These are phyloP conservation scores for Cutaneotrichosporon cyanovorans DNA, from an alignment of 1,284 basidiomycete genomes.

Conservation along the genomic window DNA sequence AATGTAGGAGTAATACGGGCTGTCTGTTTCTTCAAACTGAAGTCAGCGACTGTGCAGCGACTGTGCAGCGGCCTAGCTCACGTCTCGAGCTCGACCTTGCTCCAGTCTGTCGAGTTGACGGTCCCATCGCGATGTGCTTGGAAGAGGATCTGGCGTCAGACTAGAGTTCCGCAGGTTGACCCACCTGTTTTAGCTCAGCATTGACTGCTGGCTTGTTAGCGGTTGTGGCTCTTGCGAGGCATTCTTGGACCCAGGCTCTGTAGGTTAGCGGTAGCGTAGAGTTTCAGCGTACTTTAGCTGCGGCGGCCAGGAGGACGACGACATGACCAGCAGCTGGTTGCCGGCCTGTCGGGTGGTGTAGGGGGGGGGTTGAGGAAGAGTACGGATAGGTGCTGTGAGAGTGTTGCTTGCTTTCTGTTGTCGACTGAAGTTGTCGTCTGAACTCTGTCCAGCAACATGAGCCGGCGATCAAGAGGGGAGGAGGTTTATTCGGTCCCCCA, in stretches of 20 bases:
- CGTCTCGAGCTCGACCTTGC: slow-evolving; percentile 39
- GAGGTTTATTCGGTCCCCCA: too few species aligned
- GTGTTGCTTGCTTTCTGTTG: too few species aligned
- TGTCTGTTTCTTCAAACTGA: slow-evolving; percentile 31
- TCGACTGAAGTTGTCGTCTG: too few species aligned
- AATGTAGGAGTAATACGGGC: slow-evolving; percentile 12
- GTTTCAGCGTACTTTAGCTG: slow-evolving; percentile 34
- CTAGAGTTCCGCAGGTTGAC: background rate
- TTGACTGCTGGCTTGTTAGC: slow-evolving; percentile 44
- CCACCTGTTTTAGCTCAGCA: slow-evolving; percentile 42
- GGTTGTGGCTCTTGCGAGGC: slow-evolving; percentile 37
- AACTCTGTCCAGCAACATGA: too few species aligned
- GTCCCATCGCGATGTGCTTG: slow-evolving; percentile 41
- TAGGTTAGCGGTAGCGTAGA: slow-evolving; percentile 3
- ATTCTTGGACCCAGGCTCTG: slow-evolving; percentile 44
- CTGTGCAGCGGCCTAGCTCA: slow-evolving; percentile 6
- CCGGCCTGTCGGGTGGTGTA: too few species aligned
- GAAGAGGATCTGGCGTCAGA: slow-evolving; percentile 38
- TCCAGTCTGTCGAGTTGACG: slow-evolving; percentile 43
- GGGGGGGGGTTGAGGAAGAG: too few species aligned
- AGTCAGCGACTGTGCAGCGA: background rate
- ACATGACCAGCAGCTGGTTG: slow-evolving; percentile 10
- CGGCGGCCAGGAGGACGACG: slow-evolving; percentile 34
- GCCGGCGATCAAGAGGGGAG: too few species aligned
- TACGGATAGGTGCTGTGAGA: too few species aligned